A percentile compares a stretch with the other conserved stretches of the same genome.
Conservation (phyloP, 345 rosid genomes). For the Ceriops zippeliana region DNA sequence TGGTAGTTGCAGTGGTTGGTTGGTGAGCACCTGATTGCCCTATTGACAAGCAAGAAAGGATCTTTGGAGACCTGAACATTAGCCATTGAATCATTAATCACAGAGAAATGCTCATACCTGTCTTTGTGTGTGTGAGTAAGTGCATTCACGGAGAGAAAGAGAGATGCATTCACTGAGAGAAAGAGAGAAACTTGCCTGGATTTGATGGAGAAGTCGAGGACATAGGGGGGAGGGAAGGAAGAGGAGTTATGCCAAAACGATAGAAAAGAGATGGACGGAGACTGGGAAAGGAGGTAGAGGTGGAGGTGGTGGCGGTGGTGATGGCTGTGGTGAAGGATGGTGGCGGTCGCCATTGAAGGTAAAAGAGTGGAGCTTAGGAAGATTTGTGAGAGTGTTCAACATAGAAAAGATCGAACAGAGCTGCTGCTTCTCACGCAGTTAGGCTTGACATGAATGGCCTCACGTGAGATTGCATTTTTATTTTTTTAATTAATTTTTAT, state of each 20-base stretch:
- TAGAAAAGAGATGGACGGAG: constrained; percentile 1
- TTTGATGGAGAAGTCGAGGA: constrained; percentile 12
- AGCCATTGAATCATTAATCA: background rate
- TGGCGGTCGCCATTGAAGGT: constrained; percentile 3
- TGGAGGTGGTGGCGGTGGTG: constrained; percentile 13
- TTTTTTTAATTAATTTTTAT: too few species aligned
- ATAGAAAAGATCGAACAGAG: too few species aligned
- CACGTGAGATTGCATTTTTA: too few species aligned
- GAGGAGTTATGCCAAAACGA: constrained; percentile 19
- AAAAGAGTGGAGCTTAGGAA: background rate
- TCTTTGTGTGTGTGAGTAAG: background rate
- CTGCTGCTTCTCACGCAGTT: too few species aligned
- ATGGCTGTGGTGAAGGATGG: background rate
- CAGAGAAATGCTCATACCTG: background rate
- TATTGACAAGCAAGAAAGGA: constrained; percentile 37
- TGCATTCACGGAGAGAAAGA: background rate
- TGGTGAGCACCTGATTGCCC: constrained; percentile 21
- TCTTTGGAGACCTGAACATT: constrained; percentile 12
- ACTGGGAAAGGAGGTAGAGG: constrained; percentile 2
- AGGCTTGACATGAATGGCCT: too few species aligned
- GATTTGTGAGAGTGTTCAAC: background rate
- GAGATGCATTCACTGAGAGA: background rate
- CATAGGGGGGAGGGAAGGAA: constrained; percentile 7
- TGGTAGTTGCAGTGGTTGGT: background rate
- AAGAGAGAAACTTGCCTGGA: constrained; percentile 11